phyloP scores from a whole-genome alignment of 768 basidiomycete genomes.

The Gautieria morchelliformis region DNA sequence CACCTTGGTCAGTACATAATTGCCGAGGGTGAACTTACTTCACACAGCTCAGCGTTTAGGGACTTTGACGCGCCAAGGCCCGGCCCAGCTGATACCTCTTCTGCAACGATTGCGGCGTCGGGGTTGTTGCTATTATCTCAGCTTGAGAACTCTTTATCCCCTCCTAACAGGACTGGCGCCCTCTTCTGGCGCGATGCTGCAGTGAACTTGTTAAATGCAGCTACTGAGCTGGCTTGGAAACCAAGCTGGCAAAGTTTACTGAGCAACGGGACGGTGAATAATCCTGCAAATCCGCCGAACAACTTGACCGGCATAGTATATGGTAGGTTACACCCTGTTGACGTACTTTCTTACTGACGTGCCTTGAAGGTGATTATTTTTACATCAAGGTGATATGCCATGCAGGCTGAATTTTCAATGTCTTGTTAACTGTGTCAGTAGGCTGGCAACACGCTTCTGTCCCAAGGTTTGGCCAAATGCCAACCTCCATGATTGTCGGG shows the following conservation, averaged over 20 bases:
- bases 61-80: constrained; percentile 59
- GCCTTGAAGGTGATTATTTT: constrained; percentile 48
- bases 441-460: constrained; percentile 3
- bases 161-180: constrained; percentile 20
- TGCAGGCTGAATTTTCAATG: background rate
- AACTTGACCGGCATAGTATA: constrained; percentile 53
- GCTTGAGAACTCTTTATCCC: constrained; percentile 26
- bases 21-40: background rate
- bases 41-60: constrained; percentile 26
- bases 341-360: background rate
- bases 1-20: constrained; percentile 47
- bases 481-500: too few relatives aligned
- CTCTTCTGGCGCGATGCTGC: constrained; percentile 39
- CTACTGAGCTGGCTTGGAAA: constrained; percentile 45
- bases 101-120: constrained; percentile 52
- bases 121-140: constrained; percentile 49
- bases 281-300: constrained; percentile 36
- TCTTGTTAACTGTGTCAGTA: background rate
- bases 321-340: constrained; percentile 22
- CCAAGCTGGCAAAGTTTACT: constrained; percentile 52
- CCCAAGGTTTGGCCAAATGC: background rate
- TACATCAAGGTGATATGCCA: constrained; percentile 29
- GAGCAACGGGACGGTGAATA: constrained; percentile 57
- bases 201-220: constrained; percentile 39
- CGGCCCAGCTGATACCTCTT: constrained; percentile 58